Conservation (phyloP, 805 yeast species). For the Nakazawaea peltata region DNA sequence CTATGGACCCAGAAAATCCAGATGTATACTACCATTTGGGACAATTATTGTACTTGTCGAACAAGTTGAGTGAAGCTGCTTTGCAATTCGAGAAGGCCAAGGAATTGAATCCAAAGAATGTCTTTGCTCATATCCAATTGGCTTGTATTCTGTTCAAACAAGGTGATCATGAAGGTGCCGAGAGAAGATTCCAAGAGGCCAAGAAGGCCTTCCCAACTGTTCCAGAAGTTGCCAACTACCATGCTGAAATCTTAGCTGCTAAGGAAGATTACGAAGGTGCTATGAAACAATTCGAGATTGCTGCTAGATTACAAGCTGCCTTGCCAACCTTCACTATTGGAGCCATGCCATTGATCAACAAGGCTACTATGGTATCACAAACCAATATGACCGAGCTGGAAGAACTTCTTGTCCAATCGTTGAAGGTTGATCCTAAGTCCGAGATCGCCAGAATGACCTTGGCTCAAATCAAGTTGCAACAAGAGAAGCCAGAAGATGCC, state of each 20-base stretch:
- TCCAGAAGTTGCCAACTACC: slow-evolving; percentile 91
- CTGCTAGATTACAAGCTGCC: slow-evolving; percentile 73
- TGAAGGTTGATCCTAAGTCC: slow-evolving; percentile 76
- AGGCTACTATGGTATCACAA: slow-evolving; percentile 60
- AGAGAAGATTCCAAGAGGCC: slow-evolving; percentile 60
- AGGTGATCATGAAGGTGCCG: slow-evolving; percentile 52
- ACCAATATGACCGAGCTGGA: slow-evolving; percentile 51
- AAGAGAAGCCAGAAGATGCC: slow-evolving; percentile 77
- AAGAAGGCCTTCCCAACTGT: slow-evolving; percentile 71
- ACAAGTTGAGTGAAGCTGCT: slow-evolving; percentile 66
- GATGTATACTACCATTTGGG: slow-evolving; percentile 93
- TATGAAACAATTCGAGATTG: slow-evolving; percentile 73
- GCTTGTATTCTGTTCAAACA: slow-evolving; percentile 88
- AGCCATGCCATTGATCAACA: slow-evolving; percentile 83
- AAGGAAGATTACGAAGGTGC: slow-evolving; percentile 68
- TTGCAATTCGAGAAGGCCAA: slow-evolving; percentile 70
- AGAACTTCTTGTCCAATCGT: slow-evolving; percentile 62
- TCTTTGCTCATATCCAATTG: slow-evolving; percentile 82
- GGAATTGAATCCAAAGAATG: slow-evolving; percentile 64
- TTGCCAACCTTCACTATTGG: slow-evolving; percentile 69
- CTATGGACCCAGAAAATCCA: slow-evolving; percentile 60
- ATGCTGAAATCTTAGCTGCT: slow-evolving; percentile 89
- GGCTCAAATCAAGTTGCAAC: slow-evolving; percentile 85
- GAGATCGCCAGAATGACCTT: slow-evolving; percentile 87
- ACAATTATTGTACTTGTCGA: slow-evolving; percentile 79